Conservation (phyloP, 2,329 filamentous ascomycete genomes). For the Aspergillus jensenii region DNA sequence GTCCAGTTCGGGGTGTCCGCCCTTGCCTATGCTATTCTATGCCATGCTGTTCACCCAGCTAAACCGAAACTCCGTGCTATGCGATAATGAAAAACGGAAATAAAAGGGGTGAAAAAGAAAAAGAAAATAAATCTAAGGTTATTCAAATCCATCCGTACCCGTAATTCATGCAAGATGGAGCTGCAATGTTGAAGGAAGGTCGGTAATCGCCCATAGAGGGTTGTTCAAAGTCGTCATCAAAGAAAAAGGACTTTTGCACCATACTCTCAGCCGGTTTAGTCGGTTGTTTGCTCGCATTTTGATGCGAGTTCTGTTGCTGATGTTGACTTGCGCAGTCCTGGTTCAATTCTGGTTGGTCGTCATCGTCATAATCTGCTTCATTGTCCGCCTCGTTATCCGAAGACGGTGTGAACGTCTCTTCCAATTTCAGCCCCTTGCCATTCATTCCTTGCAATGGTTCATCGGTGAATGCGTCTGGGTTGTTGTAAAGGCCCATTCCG, state of each 20-base stretch:
- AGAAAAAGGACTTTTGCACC: constrained; percentile 35
- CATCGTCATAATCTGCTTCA: constrained; percentile 61
- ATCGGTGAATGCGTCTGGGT: constrained; percentile 60
- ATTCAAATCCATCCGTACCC: constrained; percentile 36
- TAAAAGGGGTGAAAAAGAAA: constrained; percentile 1
- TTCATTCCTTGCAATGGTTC: constrained; percentile 57
- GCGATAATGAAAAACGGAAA: constrained; percentile 25
- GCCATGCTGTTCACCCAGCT: constrained; percentile 17
- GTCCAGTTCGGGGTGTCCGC: constrained; percentile 25
- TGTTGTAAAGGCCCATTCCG: constrained; percentile 80
- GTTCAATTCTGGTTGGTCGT: constrained; percentile 45
- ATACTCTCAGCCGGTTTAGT: constrained; percentile 26
- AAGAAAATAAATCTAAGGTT: constrained; percentile 4
- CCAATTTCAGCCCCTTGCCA: constrained; percentile 76
- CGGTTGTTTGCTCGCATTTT: constrained; percentile 14
- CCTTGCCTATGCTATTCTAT: constrained; percentile 24
- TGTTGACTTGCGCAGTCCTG: constrained; percentile 6
- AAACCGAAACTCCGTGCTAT: constrained; percentile 36
- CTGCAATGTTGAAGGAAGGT: constrained; percentile 26
- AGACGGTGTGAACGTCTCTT: constrained; percentile 73
- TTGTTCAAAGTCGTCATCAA: constrained; percentile 30
- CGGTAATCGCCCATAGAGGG: constrained; percentile 23
- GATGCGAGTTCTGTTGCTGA: constrained; percentile 15
- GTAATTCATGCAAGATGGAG: constrained; percentile 34
- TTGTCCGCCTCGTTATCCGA: constrained; percentile 56